Percentiles rank a stretch among this genome's conserved stretches.
phyloP scores from a whole-genome alignment of 2,329 filamentous ascomycete species.

The Penicillium sp. region DNA sequence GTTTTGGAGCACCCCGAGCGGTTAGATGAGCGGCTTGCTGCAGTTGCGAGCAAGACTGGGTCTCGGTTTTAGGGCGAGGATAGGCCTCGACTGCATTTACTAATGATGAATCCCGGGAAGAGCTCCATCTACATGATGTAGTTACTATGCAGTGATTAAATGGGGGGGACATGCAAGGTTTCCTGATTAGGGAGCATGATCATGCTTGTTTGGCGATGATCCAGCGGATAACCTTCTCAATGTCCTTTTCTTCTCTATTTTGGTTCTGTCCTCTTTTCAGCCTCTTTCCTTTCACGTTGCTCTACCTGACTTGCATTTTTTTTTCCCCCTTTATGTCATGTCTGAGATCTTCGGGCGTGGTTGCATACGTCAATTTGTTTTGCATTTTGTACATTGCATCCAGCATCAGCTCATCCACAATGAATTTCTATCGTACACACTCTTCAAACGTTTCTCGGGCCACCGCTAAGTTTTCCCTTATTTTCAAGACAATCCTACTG shows the following conservation, averaged over 20 bases:
- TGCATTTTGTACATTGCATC: constrained; percentile 22
- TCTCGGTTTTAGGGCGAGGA: not conserved
- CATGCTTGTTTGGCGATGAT: not conserved
- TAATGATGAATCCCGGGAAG: not conserved
- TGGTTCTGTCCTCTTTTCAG: not conserved
- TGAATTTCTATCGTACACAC: not conserved
- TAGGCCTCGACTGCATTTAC: not conserved
- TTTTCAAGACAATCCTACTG: not conserved
- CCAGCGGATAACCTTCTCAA: not conserved
- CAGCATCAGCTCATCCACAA: constrained; percentile 13
- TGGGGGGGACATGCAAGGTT: not conserved
- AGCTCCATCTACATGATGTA: not conserved
- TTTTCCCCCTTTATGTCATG: constrained; percentile 1
- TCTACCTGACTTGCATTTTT: not conserved
- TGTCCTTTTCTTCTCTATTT: not conserved
- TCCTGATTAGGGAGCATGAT: constrained; percentile 1
- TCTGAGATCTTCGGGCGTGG: not conserved
- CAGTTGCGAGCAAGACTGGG: not conserved
- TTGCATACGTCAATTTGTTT: not conserved
- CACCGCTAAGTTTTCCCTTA: not conserved
- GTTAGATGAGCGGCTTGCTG: constrained; percentile 28
- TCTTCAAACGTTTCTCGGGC: not conserved
- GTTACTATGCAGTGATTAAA: not conserved
- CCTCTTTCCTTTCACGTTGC: not conserved
- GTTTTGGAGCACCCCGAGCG: constrained; percentile 54